Base-by-base conservation (phyloP, 2,329 filamentous ascomycete species). In the Aspergillus niger region DNA sequence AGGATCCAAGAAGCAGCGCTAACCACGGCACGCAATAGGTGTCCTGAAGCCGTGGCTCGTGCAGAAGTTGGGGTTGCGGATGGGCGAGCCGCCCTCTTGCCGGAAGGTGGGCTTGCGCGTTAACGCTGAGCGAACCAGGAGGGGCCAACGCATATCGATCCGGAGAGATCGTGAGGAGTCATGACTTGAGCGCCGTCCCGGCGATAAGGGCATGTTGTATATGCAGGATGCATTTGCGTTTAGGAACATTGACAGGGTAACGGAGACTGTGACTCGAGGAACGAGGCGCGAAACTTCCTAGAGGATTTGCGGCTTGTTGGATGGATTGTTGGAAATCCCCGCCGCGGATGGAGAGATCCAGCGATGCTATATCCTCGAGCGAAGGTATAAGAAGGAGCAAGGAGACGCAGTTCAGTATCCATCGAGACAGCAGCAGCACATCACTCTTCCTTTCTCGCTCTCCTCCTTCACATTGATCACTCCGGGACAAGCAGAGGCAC, bases 91-190 rank as follows among this genome's bases (percentile, higher is more conserved):
- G 65, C 65, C 63, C 58, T 43, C 49, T 59, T 58, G 49, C 62
- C 15, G 32, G 48, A 44, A 44, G 58, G 60, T 55, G 52, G 57
- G 60, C 53, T 60, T 57, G 58, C 61, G 67, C 65, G 61, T 63
- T 59, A 64, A 63, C 53, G 49, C 55, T 56, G 54, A 53, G 57
- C 61, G 58, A 68, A 68, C 60, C 63, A 65, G 47, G 56, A 64
- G 49, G 48, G 54, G 38, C 56, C 39, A 36, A 56, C 53, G 38
- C 32, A 41, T 52, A 20, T 48, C 30, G 11, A 13, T 11, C 30
- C 26, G 43, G 43, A 51, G 55, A 38, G 60, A 57, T 48, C 59
- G 55, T n/a, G 58, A 49, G 50, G 55, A 15, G 49, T 32, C 47
- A 41, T 39, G 43, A 47, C 13, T 53, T 55, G 24, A 43, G 58